Percentiles rank a stretch among this genome's conserved stretches.
Conservation (phyloP, 768 basidiomycete species). For the Calocybe gangraenosa region DNA sequence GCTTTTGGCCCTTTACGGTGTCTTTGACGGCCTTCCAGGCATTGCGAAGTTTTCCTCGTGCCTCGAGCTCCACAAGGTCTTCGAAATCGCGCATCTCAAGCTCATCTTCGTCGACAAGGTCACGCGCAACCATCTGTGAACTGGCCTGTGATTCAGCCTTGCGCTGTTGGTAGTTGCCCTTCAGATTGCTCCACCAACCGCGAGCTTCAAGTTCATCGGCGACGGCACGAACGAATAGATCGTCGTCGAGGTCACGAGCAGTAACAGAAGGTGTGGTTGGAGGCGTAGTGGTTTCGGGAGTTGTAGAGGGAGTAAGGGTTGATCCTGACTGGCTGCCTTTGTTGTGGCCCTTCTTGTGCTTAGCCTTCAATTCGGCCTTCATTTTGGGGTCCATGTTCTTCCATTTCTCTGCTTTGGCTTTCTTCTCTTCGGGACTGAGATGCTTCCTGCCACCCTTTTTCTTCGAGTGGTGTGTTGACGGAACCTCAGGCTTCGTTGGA, state of each 20-base stretch:
- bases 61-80: not conserved
- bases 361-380: not conserved
- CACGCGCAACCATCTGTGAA: conserved; percentile 2
- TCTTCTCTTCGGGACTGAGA: not conserved
- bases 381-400: not conserved
- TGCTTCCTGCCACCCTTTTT: not conserved
- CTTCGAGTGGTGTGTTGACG: not conserved
- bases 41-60: no score
- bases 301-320: not conserved
- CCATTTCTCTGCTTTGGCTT: not conserved
- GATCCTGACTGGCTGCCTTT: not conserved
- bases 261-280: not conserved
- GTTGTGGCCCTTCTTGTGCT: not conserved
- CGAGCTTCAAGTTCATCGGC: not conserved
- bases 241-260: conserved; percentile 7
- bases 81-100: not conserved
- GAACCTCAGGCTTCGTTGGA: not conserved
- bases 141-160: not conserved
- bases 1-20: no score
- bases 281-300: not conserved
- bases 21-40: no score
- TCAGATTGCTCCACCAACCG: not conserved
- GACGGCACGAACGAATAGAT: not conserved
- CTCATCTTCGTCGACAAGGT: conserved; percentile 1
- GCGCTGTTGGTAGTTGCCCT: not conserved